Percentiles rank a stretch among this genome's conserved stretches.
Evolutionary conservation across 2,329 filamentous ascomycete genomes (phyloP).

Genomic region (Fusarium brevicatenulatum): DNA sequence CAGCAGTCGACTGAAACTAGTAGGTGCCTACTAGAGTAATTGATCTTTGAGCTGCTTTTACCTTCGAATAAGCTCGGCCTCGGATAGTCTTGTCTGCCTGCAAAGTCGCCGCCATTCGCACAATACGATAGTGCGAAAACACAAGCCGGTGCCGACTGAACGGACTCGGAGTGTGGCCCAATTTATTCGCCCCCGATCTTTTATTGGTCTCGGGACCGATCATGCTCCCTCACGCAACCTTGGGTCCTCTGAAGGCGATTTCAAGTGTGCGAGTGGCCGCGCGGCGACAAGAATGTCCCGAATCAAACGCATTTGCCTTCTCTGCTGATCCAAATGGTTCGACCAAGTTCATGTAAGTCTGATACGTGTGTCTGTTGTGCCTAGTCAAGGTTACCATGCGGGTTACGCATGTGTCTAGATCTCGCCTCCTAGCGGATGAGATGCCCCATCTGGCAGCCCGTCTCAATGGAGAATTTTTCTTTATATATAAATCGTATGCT

Average conservation of each 20-base stretch:
- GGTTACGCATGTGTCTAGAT: constrained; percentile 35
- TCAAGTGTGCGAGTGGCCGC: constrained; percentile 32
- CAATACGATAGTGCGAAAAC: constrained; percentile 8
- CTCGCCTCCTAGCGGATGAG: constrained; percentile 31
- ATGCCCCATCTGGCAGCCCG: constrained; percentile 26
- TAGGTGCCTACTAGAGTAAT: neutral
- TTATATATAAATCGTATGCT: constrained; percentile 30
- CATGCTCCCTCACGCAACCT: constrained; percentile 7
- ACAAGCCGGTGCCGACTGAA: constrained; percentile 14
- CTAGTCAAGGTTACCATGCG: constrained; percentile 28
- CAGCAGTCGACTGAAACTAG: constrained; percentile 13
- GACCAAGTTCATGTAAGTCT: constrained; percentile 21
- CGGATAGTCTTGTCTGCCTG: constrained; percentile 1
- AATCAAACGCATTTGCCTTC: constrained; percentile 11
- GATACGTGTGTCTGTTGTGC: constrained; percentile 37
- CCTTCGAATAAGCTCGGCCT: constrained; percentile 14
- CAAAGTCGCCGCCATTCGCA: constrained; percentile 1
- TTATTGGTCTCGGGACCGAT: constrained; percentile 40
- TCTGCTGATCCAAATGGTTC: constrained; percentile 37
- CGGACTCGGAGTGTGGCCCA: neutral
- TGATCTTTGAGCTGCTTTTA: constrained; percentile 3
- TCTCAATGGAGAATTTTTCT: constrained; percentile 21
- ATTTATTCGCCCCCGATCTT: constrained; percentile 22
- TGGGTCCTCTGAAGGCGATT: constrained; percentile 4
- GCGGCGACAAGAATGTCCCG: constrained; percentile 33